phyloP scores from a whole-genome alignment of 2,329 filamentous ascomycete genomes.

The Verticillium zaregamsianum region DNA sequence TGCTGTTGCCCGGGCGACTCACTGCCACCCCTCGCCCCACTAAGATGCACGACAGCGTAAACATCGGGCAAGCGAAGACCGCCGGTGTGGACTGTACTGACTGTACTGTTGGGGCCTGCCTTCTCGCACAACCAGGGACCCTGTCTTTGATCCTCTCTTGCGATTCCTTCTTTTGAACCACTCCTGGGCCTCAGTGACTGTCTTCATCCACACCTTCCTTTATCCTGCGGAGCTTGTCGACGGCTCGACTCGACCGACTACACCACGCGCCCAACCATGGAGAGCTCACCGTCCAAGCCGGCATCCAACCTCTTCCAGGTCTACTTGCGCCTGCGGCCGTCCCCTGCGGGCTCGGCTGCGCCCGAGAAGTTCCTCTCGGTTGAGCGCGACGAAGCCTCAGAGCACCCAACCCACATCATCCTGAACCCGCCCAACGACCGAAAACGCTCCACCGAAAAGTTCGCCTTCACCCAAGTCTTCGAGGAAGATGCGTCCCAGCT shows the following conservation, averaged over 20 bases:
- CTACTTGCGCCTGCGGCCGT: constrained; percentile 78
- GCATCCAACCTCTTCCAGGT: constrained; percentile 74
- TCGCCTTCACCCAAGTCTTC: constrained; percentile 91
- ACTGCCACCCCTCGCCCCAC: too few species aligned
- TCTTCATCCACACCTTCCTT: not conserved
- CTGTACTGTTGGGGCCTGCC: too few species aligned
- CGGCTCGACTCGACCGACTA: not conserved
- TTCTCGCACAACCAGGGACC: not conserved
- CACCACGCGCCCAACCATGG: constrained; percentile 4
- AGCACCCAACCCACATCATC: constrained; percentile 63
- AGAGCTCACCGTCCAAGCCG: constrained; percentile 9
- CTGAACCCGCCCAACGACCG: constrained; percentile 80
- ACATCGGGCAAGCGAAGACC: too few species aligned
- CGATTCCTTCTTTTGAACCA: not conserved
- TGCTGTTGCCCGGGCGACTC: not conserved
- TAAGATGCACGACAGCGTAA: too few species aligned
- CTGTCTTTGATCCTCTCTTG: not conserved
- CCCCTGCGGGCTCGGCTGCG: constrained; percentile 38
- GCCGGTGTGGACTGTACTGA: too few species aligned
- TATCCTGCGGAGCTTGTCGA: not conserved
- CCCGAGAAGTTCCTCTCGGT: constrained; percentile 75
- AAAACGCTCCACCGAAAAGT: constrained; percentile 85
- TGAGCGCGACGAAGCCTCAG: constrained; percentile 49
- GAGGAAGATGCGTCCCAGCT: constrained; percentile 81
- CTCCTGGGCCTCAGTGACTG: too few species aligned